Evolutionary conservation across 352 stramenopile species (phyloP).

Genomic region (Halophytophthora batemanensis): DNA sequence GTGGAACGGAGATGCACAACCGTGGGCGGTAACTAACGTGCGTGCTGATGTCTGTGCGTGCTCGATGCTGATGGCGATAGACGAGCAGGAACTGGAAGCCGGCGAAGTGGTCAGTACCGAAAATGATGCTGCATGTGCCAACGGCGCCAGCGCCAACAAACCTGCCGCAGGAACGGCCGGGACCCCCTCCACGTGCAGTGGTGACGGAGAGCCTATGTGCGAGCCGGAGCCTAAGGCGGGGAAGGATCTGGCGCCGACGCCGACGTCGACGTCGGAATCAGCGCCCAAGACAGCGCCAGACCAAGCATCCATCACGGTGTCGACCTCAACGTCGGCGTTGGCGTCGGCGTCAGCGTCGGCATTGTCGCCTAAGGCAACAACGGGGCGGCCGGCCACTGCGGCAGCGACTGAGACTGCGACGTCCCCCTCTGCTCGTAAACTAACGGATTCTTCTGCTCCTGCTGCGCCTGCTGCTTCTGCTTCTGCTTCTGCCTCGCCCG

Average conservation of each 20-base stretch:
- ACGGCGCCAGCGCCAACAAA: slow-evolving; percentile 16
- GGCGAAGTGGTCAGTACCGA: slow-evolving; percentile 59
- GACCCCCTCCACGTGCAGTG: slow-evolving; percentile 7
- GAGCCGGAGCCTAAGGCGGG: slow-evolving; percentile 13
- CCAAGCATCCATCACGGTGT: not conserved
- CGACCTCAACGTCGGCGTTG: slow-evolving; percentile 14
- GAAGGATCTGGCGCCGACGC: slow-evolving; percentile 12
- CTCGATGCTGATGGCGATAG: slow-evolving; percentile 13
- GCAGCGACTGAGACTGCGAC: slow-evolving; percentile 12
- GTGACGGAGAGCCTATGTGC: slow-evolving; percentile 16
- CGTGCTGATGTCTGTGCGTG: slow-evolving; percentile 2
- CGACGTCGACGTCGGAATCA: slow-evolving; percentile 12
- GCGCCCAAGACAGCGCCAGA: no score
- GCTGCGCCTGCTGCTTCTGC: slow-evolving; percentile 16
- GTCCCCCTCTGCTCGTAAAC: slow-evolving; percentile 23
- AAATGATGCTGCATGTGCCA: slow-evolving; percentile 24
- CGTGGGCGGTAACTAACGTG: slow-evolving; percentile 1
- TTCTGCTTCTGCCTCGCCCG: slow-evolving; percentile 5
- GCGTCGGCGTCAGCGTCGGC: slow-evolving; percentile 14
- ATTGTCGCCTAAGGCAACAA: slow-evolving; percentile 1
- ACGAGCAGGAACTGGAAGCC: slow-evolving; percentile 52
- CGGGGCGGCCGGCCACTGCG: no score
- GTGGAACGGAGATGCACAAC: not conserved
- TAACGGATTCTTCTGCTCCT: slow-evolving; percentile 33
- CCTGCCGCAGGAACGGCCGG: slow-evolving; percentile 9